Evolutionary conservation across 805 yeast genomes (phyloP).

Genomic region (Candida sanyiensis): DNA sequence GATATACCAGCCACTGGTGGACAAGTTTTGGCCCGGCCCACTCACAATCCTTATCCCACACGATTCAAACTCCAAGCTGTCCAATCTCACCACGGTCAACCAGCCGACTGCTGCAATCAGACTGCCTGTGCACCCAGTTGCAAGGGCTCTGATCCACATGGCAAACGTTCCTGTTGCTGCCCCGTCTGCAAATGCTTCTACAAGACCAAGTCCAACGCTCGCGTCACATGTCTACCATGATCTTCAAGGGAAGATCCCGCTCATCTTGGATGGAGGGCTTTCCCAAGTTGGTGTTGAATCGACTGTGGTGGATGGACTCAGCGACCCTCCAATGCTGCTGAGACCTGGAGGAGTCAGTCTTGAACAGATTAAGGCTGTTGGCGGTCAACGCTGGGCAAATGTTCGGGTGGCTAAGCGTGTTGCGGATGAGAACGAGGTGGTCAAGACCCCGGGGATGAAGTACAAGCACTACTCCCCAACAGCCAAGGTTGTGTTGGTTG

Average conservation of each 20-base stretch:
- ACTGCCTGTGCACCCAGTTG: conserved; percentile 81
- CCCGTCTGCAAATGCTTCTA: conserved; percentile 95
- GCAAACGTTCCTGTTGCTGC: conserved; percentile 93
- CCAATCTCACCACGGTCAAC: conserved; percentile 74
- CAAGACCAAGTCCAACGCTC: conserved; percentile 87
- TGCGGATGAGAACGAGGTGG: conserved; percentile 62
- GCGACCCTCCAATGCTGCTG: conserved; percentile 75
- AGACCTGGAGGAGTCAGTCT: conserved; percentile 92
- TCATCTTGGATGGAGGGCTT: conserved; percentile 86
- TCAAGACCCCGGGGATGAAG: conserved; percentile 96
- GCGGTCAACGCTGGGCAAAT: conserved; percentile 65
- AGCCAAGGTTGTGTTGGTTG: conserved; percentile 71
- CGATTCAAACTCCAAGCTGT: conserved; percentile 42
- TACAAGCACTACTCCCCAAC: conserved; percentile 91
- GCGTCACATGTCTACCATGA: conserved; percentile 86
- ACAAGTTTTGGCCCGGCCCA: conserved; percentile 94
- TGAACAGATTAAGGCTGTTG: conserved; percentile 61
- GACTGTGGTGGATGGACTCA: conserved; percentile 89
- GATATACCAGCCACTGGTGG: conserved; percentile 58
- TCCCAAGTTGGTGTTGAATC: conserved; percentile 89
- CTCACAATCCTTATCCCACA: conserved; percentile 78
- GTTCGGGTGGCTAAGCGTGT: conserved; percentile 59
- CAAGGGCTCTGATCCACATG: conserved; percentile 80
- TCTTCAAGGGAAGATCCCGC: conserved; percentile 70
- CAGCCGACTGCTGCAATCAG: conserved; percentile 91